A percentile compares a stretch with the other conserved stretches of the same genome.
These are phyloP conservation scores for Colletotrichum viniferum DNA, from an alignment of 2,329 filamentous ascomycete species.

Conservation along the genomic window DNA sequence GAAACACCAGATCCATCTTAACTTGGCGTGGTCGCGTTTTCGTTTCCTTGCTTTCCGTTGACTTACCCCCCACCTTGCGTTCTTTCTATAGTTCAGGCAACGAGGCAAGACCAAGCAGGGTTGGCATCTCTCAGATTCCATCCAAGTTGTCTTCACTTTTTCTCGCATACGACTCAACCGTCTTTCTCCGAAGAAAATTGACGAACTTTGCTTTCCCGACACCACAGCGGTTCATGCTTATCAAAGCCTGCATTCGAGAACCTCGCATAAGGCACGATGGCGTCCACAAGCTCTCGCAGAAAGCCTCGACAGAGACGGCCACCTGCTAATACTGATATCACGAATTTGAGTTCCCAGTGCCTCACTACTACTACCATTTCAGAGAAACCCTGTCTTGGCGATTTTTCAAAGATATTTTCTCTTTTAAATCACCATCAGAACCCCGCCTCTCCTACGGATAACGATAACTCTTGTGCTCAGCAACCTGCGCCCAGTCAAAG, in stretches of 20 bases:
- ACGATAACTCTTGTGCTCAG: background rate
- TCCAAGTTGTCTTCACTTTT: background rate
- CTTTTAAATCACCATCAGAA: background rate
- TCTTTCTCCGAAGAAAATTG: background rate
- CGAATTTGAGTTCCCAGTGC: background rate
- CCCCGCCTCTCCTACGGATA: background rate
- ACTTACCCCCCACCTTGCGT: background rate
- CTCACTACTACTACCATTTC: background rate
- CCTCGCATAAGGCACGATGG: background rate
- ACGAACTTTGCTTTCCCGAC: background rate
- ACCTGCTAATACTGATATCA: background rate
- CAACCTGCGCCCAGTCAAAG: background rate
- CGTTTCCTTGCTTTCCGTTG: background rate
- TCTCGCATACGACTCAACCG: background rate
- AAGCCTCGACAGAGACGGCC: conserved; percentile 5
- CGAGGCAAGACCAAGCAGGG: background rate
- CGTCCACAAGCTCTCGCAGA: background rate
- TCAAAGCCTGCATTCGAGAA: background rate
- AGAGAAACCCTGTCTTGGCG: background rate
- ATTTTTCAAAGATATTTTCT: conserved; percentile 10
- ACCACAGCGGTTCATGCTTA: background rate
- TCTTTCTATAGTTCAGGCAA: background rate
- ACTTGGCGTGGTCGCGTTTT: background rate
- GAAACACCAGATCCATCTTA: background rate
- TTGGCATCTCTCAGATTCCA: background rate